phyloP scores from a whole-genome alignment of 2,329 filamentous ascomycete species.

The Raffaelea arxii region DNA sequence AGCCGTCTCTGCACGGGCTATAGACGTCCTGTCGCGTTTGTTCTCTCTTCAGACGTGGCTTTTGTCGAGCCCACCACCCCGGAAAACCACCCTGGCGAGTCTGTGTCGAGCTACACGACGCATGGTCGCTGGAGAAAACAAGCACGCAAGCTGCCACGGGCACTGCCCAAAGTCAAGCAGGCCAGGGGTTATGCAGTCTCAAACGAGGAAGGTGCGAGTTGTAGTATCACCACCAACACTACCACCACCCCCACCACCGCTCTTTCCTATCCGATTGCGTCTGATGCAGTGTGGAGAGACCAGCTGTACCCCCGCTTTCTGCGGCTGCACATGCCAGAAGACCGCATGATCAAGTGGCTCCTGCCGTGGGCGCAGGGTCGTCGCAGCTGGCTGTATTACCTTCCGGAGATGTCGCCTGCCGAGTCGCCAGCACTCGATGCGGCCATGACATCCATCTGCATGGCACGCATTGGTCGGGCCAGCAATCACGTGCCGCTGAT shows the following conservation, averaged over 20 bases:
- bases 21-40: conserved; percentile 12
- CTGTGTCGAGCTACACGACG: conserved; percentile 7
- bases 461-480: conserved; percentile 11
- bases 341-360: too few species aligned
- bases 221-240: too few species aligned
- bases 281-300: conserved; percentile 10
- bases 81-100: background rate
- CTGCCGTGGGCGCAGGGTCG: too few species aligned
- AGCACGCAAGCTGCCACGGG: background rate
- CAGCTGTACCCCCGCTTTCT: conserved; percentile 12
- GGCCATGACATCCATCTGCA: conserved; percentile 9
- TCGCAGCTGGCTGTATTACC: conserved; percentile 13
- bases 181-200: too few species aligned
- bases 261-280: background rate
- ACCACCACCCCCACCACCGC: background rate
- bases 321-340: conserved; percentile 7
- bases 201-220: too few species aligned
- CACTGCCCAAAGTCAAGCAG: background rate
- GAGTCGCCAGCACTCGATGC: conserved; percentile 8
- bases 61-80: background rate
- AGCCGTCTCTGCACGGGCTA: conserved; percentile 16
- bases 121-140: conserved; percentile 12
- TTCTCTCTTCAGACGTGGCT: conserved; percentile 9
- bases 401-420: conserved; percentile 4
- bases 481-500: conserved; percentile 6